Evolutionary conservation across 1,284 basidiomycete genomes (phyloP), one percentile per base, ranked within the genome.

Genomic region (Puccinia triticina): DNA sequence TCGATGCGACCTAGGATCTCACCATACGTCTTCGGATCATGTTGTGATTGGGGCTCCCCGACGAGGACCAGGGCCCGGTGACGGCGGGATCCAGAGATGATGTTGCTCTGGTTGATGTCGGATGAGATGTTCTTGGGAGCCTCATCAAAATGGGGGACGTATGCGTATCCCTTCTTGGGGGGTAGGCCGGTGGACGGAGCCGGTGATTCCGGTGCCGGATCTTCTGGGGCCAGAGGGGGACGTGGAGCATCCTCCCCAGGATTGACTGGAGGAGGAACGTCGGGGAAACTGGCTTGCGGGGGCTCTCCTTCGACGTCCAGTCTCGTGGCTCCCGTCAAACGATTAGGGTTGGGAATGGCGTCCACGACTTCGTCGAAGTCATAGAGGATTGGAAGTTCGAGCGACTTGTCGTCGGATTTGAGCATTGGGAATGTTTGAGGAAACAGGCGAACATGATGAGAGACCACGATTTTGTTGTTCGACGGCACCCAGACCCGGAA

Each of bases 391-490:
- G 40, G 40, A 43, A 43, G 12, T n/a, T n/a, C n/a, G n/a, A n/a
- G n/a, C n/a, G n/a, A n/a, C n/a, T n/a, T n/a, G n/a, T n/a, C n/a
- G n/a, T n/a, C n/a, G n/a, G n/a, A n/a, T n/a, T n/a, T n/a, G n/a
- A n/a, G n/a, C n/a, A n/a, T n/a, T n/a, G 23, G 32, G 32, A 72
- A 21, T 3, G 32, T 5, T 3, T 2, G 8, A 32, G 37, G 46
- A 46, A 72, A 72, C 10, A 40, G 46, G 43, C 26, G 3, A 46
- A 50, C 40, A 72, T 72, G 69, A 23, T 72, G 69, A 23, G 69
- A 26, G n/a, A 72, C 16, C 43, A 50, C 69, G 4, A 71, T 23
- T 14, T 34, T 34, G 21, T 18, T 5, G 26, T 5, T 18, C 5
- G 26, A 23, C 4, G 21, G 23, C 7, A n/a, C 55, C 55, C 26